Conservation (phyloP, 176 grass and related monocot species). For the Areca catechu region DNA sequence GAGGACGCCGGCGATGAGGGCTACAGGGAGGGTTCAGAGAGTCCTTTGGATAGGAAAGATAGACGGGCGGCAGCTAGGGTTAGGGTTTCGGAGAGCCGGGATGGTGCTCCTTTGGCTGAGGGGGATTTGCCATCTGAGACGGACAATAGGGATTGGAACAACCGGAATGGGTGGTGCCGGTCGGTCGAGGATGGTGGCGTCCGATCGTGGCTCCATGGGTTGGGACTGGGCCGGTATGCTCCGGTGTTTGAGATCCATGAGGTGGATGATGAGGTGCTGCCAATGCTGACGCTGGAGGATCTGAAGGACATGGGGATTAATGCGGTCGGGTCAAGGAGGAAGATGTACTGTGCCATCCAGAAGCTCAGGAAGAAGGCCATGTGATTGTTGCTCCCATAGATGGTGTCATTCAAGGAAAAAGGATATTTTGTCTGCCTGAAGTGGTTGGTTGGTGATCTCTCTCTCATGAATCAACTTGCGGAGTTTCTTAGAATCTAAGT, state of each 20-base stretch:
- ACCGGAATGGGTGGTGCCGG: conserved; percentile 36
- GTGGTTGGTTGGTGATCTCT: no score
- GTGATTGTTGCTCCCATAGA: no score
- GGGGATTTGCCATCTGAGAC: conserved; percentile 33
- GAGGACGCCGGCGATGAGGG: conserved; percentile 34
- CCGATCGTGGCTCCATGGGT: conserved; percentile 46
- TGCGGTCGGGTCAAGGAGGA: conserved; percentile 80
- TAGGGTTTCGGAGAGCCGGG: conserved; percentile 67
- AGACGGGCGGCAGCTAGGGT: conserved; percentile 26
- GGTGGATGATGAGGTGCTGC: conserved; percentile 72
- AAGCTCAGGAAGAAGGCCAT: conserved; percentile 39
- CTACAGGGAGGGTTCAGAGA: conserved; percentile 37
- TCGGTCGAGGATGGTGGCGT: conserved; percentile 54
- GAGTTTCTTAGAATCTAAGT: no score
- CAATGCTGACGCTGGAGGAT: conserved; percentile 78
- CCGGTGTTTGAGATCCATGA: conserved; percentile 83
- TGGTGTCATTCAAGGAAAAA: no score
- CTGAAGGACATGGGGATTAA: conserved; percentile 92
- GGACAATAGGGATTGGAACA: conserved; percentile 26
- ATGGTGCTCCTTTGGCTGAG: conserved; percentile 19
- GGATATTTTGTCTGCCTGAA: no score
- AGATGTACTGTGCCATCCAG: conserved; percentile 62
- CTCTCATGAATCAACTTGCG: no score
- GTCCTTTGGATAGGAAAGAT: conserved; percentile 13
- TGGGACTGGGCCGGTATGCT: conserved; percentile 60